Conservation (phyloP, 106 monocot genomes). For the Dendrobium catenatum region DNA sequence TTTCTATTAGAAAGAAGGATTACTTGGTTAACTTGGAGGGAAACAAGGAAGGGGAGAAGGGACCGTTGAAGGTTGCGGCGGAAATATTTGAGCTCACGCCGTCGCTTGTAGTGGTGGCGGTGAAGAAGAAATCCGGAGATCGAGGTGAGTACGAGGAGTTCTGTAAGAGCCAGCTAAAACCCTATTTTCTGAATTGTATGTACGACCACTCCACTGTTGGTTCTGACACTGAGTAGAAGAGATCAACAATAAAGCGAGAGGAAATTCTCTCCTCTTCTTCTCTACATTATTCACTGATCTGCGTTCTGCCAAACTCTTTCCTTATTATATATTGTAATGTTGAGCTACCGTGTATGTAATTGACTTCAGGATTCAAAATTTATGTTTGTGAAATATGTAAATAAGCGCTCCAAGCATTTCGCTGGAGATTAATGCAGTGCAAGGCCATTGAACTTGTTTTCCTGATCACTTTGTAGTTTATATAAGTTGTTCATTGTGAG, state of each 20-base stretch:
- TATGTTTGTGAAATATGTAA: too few species aligned
- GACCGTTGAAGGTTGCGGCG: constrained; percentile 13
- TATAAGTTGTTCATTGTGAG: too few species aligned
- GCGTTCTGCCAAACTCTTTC: too few species aligned
- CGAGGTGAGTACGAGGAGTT: constrained; percentile 16
- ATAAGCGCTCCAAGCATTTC: too few species aligned
- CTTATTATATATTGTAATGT: too few species aligned
- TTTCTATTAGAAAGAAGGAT: constrained; percentile 26
- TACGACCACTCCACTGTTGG: neutral
- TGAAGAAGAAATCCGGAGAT: constrained; percentile 8
- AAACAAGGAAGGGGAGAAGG: constrained; percentile 19
- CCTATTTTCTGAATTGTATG: neutral
- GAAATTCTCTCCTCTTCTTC: too few species aligned
- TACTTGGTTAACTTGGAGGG: constrained; percentile 23
- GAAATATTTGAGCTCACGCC: constrained; percentile 33
- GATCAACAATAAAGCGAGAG: neutral
- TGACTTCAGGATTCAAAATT: too few species aligned
- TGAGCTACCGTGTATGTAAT: too few species aligned
- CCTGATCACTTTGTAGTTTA: too few species aligned
- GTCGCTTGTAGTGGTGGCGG: neutral
- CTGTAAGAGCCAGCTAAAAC: constrained; percentile 3
- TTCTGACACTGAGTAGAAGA: constrained; percentile 5
- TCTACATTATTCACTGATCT: too few species aligned
- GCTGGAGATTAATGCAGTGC: too few species aligned
- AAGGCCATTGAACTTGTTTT: too few species aligned